Percentiles rank a stretch among this genome's conserved stretches.
Conservation (phyloP, 352 stramenopile genomes). For the Pythium folliculosum region DNA sequence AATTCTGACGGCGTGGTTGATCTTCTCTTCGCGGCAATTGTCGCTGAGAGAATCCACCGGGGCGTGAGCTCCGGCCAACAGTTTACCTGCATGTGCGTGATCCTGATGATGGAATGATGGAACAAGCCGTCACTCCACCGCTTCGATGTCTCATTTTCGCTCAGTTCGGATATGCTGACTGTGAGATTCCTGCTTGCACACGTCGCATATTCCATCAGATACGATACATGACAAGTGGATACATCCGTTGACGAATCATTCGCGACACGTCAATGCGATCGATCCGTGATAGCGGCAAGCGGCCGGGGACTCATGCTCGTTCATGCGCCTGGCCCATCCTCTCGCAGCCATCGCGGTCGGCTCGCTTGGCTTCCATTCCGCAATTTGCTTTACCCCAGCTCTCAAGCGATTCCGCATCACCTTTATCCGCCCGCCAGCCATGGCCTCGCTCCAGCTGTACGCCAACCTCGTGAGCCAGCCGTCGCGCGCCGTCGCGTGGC, state of each 20-base stretch:
- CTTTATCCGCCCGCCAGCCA: too few species aligned
- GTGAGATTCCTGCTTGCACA: neutral
- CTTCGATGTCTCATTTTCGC: slow-evolving; percentile 7
- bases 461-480: slow-evolving; percentile 65
- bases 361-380: neutral
- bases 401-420: neutral
- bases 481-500: slow-evolving; percentile 40
- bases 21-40: too few species aligned
- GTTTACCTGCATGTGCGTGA: too few species aligned
- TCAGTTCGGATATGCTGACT: slow-evolving; percentile 6
- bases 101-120: neutral
- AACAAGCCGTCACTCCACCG: neutral
- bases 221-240: neutral
- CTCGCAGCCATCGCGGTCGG: too few species aligned
- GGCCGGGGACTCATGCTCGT: too few species aligned
- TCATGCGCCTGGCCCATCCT: too few species aligned
- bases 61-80: too few species aligned
- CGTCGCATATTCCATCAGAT: slow-evolving; percentile 7
- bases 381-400: neutral
- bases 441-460: slow-evolving; percentile 47
- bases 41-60: too few species aligned
- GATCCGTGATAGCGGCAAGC: neutral
- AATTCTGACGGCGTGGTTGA: too few species aligned
- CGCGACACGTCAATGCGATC: neutral
- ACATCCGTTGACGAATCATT: slow-evolving; percentile 4